These are phyloP conservation scores for Candida dajiaensis DNA, from an alignment of 805 yeast species.

Conservation along the genomic window DNA sequence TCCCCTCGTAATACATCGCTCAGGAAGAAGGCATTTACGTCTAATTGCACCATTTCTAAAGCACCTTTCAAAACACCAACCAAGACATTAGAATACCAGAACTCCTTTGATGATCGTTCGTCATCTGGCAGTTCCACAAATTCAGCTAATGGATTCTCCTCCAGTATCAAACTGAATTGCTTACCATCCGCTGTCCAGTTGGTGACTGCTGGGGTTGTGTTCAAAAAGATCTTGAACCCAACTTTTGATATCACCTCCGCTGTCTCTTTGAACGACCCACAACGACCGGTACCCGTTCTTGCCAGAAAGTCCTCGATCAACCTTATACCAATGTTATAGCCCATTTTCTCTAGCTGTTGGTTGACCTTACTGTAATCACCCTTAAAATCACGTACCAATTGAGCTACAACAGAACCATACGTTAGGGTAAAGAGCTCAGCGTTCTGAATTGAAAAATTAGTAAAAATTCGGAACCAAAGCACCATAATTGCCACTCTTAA, in stretches of 20 bases:
- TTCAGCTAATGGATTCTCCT: slow-evolving; percentile 89
- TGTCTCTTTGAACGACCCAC: slow-evolving; percentile 74
- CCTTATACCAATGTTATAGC: slow-evolving; percentile 88
- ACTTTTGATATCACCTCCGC: slow-evolving; percentile 81
- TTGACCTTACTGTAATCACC: slow-evolving; percentile 77
- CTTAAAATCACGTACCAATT: slow-evolving; percentile 77
- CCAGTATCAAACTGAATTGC: slow-evolving; percentile 63
- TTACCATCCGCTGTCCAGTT: slow-evolving; percentile 76
- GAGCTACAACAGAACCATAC: slow-evolving; percentile 91
- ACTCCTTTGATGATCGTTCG: slow-evolving; percentile 56
- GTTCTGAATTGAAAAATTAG: slow-evolving; percentile 38
- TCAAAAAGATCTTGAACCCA: slow-evolving; percentile 87
- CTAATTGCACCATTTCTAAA: slow-evolving; percentile 91
- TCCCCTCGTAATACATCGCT: slow-evolving; percentile 83
- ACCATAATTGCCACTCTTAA: background rate
- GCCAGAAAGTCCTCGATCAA: slow-evolving; percentile 91
- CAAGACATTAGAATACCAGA: slow-evolving; percentile 90
- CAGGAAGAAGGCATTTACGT: slow-evolving; percentile 75
- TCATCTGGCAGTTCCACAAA: slow-evolving; percentile 92
- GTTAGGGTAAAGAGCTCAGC: slow-evolving; percentile 92
- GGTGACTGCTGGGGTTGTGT: slow-evolving; percentile 67
- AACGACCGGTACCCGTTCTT: slow-evolving; percentile 78
- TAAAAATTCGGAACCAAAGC: background rate
- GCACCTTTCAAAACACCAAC: slow-evolving; percentile 92
- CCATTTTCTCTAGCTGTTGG: slow-evolving; percentile 83